phyloP scores from a whole-genome alignment of 2,329 filamentous ascomycete species.

The Moelleriella libera region DNA sequence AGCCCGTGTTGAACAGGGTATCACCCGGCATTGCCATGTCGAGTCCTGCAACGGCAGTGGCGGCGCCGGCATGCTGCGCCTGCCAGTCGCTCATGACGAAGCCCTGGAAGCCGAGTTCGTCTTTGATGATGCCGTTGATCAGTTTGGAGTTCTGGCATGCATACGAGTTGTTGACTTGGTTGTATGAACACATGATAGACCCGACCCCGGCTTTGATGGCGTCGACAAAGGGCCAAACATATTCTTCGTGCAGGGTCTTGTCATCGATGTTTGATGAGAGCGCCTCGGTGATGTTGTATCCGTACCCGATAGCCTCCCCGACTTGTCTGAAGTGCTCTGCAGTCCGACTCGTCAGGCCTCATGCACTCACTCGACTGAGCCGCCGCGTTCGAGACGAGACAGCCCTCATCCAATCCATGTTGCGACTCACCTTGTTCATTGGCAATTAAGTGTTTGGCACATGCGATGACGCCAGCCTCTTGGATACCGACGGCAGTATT shows the following conservation, averaged over 20 bases:
- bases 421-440: conserved; percentile 56
- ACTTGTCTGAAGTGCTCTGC: conserved; percentile 57
- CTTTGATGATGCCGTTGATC: conserved; percentile 64
- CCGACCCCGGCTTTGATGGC: conserved; percentile 54
- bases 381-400: no score
- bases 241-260: conserved; percentile 61
- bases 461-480: conserved; percentile 67
- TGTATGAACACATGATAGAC: conserved; percentile 54
- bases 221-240: conserved; percentile 67
- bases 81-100: conserved; percentile 74
- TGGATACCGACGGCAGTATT: conserved; percentile 71
- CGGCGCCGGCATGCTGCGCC: conserved; percentile 57
- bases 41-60: conserved; percentile 55
- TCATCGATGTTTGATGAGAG: conserved; percentile 53
- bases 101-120: conserved; percentile 68
- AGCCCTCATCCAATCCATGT: no score
- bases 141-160: conserved; percentile 66
- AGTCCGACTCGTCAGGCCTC: background rate
- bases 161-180: conserved; percentile 70
- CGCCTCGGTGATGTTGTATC: conserved; percentile 47
- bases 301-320: conserved; percentile 34
- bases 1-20: conserved; percentile 57
- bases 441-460: conserved; percentile 61
- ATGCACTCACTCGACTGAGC: background rate
- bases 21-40: conserved; percentile 91